Conservation (phyloP, 164 flowering plant genomes). For the Liriodendron chinense region DNA sequence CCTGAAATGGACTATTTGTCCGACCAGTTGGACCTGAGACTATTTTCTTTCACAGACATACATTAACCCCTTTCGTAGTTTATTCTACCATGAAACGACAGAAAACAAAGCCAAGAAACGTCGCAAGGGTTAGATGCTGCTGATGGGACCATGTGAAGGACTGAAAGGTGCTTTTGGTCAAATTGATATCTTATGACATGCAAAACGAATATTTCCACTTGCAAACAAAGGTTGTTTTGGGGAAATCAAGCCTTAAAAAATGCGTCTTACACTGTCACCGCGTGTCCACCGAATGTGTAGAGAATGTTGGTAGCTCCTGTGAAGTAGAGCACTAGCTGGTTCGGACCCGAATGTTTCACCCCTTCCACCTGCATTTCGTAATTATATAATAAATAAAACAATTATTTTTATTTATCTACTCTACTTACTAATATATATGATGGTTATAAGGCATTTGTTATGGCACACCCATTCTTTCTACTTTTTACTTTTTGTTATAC, state of each 20-base stretch:
- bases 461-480: not conserved
- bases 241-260: not conserved
- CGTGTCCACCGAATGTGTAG: conserved; percentile 99
- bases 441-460: too few relatives aligned
- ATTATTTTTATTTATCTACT: too few relatives aligned
- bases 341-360: conserved; percentile 88
- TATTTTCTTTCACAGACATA: too few relatives aligned
- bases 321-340: conserved; percentile 87
- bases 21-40: too few relatives aligned
- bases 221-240: not conserved
- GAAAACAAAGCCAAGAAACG: not conserved
- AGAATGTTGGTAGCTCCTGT: conserved; percentile 99
- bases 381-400: too few relatives aligned
- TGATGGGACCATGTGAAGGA: too few relatives aligned
- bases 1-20: too few relatives aligned
- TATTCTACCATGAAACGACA: not conserved
- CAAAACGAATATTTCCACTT: conserved; percentile 1
- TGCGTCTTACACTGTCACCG: conserved; percentile 96
- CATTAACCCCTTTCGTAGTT: too few relatives aligned
- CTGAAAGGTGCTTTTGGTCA: not conserved
- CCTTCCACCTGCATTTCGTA: conserved; percentile 61
- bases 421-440: not conserved
- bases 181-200: not conserved
- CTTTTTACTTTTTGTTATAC: not conserved
- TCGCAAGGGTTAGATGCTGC: not conserved